These are phyloP conservation scores for Adansonia rubrostipa DNA, from an alignment of 441 rosid genomes.

Conservation along the genomic window DNA sequence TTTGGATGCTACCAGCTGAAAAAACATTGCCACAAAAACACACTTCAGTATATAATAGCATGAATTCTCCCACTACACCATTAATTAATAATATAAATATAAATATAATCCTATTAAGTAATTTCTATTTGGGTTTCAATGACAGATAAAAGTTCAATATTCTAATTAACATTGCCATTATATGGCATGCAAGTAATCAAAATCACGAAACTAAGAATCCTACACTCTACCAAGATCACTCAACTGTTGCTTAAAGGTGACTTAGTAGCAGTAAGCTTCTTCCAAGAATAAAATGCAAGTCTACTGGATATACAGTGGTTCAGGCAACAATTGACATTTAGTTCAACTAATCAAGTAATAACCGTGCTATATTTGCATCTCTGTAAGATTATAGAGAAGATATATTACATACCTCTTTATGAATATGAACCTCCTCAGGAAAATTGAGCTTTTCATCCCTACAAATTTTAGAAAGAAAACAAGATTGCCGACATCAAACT, in stretches of 20 bases:
- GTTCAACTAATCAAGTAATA: neutral
- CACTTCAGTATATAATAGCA: neutral
- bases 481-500: neutral
- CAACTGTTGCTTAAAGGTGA: neutral
- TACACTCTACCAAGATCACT: no score
- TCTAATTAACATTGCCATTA: neutral
- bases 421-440: slow-evolving; percentile 60
- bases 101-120: no score
- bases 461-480: slow-evolving; percentile 16
- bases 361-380: neutral
- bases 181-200: neutral
- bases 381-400: neutral
- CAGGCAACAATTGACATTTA: no score
- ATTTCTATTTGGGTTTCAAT: no score
- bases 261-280: neutral
- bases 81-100: neutral
- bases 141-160: neutral
- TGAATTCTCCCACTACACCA: neutral
- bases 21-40: slow-evolving; percentile 20
- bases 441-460: slow-evolving; percentile 87
- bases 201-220: no score
- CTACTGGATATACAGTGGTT: no score
- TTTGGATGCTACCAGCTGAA: slow-evolving; percentile 59
- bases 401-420: slow-evolving; percentile 51
- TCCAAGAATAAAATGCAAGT: neutral